phyloP scores from a whole-genome alignment of 2,329 filamentous ascomycete genomes.

The Botryotinia globosa region DNA sequence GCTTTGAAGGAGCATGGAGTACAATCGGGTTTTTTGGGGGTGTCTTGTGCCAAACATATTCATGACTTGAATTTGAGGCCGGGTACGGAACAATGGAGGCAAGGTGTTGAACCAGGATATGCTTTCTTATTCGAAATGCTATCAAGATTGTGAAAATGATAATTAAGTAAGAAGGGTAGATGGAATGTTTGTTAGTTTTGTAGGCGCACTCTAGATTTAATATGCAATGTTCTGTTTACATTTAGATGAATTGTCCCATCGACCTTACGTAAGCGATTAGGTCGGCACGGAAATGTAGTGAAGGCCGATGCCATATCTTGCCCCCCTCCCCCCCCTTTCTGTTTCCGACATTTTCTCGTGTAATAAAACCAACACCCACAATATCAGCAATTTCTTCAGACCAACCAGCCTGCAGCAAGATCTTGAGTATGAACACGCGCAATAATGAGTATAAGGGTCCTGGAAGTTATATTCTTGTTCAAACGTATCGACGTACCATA shows the following conservation, averaged over 20 bases:
- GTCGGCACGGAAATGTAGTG: background rate
- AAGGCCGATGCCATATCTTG: background rate
- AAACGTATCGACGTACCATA: background rate
- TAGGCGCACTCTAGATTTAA: background rate
- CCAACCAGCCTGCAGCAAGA: background rate
- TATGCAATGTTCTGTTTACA: background rate
- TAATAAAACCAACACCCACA: background rate
- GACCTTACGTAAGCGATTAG: background rate
- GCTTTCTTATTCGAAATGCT: slow-evolving; percentile 2
- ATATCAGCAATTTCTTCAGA: background rate
- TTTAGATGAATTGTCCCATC: background rate
- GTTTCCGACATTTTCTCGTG: background rate
- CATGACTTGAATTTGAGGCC: slow-evolving; percentile 2
- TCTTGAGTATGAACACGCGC: background rate
- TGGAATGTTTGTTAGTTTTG: background rate
- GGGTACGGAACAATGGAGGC: slow-evolving; percentile 3
- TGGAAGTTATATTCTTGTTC: background rate
- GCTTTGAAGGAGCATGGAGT: background rate
- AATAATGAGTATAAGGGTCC: background rate
- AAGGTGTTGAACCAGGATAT: background rate
- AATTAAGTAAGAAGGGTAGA: background rate
- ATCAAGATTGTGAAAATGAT: background rate
- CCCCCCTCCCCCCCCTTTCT: background rate
- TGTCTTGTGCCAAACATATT: background rate
- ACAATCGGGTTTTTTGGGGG: background rate